Conservation (phyloP, 2,329 filamentous ascomycete species). For the Ophiosphaerella herpotricha region DNA sequence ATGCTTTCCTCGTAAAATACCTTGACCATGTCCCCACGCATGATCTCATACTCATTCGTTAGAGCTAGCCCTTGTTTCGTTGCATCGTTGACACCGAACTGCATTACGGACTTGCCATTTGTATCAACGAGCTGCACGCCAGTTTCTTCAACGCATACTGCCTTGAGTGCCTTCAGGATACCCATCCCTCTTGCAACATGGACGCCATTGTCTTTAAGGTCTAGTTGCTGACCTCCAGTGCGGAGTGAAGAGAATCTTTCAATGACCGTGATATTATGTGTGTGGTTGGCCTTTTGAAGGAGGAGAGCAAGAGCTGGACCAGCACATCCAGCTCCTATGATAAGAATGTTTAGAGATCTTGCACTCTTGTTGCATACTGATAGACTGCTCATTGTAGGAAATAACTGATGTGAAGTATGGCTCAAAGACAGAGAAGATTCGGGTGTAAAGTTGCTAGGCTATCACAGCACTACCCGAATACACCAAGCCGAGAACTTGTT, state of each 20-base stretch:
- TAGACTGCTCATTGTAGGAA: too few species aligned
- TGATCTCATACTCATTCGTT: slow-evolving; percentile 37
- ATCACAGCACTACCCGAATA: too few species aligned
- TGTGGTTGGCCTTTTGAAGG: slow-evolving; percentile 50
- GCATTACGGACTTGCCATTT: slow-evolving; percentile 18
- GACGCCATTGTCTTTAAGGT: slow-evolving; percentile 51
- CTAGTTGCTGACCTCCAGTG: slow-evolving; percentile 51
- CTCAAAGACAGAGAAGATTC: too few species aligned
- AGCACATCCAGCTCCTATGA: slow-evolving; percentile 33
- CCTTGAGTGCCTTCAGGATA: slow-evolving; percentile 42
- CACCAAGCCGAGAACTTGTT: too few species aligned
- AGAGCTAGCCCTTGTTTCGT: slow-evolving; percentile 25
- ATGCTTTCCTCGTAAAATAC: slow-evolving; percentile 32
- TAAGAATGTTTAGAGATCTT: slow-evolving; percentile 30
- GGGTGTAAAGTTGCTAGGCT: too few species aligned
- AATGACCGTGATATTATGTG: slow-evolving; percentile 47
- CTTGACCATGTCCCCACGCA: slow-evolving; percentile 38
- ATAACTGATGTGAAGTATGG: too few species aligned
- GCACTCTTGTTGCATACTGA: background rate
- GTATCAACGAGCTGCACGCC: slow-evolving; percentile 45
- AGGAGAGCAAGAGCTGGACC: slow-evolving; percentile 55
- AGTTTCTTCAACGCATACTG: slow-evolving; percentile 42
- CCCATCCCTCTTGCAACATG: slow-evolving; percentile 49
- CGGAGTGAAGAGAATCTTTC: slow-evolving; percentile 52
- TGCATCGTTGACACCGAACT: slow-evolving; percentile 37